Conservation (phyloP, 2,329 filamentous ascomycete genomes). For the Aspergillus oerlinghausenensis region DNA sequence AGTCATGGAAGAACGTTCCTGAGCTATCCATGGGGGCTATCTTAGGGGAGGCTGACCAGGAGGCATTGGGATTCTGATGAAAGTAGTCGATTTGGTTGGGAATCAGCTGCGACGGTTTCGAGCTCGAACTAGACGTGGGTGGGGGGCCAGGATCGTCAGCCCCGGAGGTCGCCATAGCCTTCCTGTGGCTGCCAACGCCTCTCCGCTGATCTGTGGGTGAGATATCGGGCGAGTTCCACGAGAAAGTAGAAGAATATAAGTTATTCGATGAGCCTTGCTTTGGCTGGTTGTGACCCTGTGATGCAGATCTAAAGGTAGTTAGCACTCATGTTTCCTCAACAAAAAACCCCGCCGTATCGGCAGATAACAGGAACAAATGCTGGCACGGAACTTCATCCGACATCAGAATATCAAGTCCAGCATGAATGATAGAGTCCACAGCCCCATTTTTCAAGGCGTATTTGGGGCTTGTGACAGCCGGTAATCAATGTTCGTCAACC, state of each 20-base stretch:
- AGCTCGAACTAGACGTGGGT: slow-evolving; percentile 17
- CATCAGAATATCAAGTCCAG: background rate
- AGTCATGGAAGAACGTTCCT: slow-evolving; percentile 36
- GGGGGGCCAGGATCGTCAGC: slow-evolving; percentile 23
- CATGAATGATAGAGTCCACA: background rate
- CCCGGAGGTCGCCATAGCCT: slow-evolving; percentile 29
- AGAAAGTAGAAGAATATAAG: slow-evolving; percentile 29
- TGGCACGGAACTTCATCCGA: background rate
- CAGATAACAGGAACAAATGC: background rate
- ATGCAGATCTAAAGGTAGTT: slow-evolving; percentile 19
- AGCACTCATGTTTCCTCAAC: slow-evolving; percentile 2
- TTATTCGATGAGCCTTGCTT: slow-evolving; percentile 19
- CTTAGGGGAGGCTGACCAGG: slow-evolving; percentile 26
- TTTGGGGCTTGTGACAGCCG: background rate
- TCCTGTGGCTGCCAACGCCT: slow-evolving; percentile 30
- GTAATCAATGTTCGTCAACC: background rate
- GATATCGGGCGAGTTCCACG: slow-evolving; percentile 33
- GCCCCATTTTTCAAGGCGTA: background rate
- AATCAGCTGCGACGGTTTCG: slow-evolving; percentile 20
- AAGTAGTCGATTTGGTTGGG: slow-evolving; percentile 16
- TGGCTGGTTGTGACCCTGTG: slow-evolving; percentile 16
- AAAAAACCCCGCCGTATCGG: background rate
- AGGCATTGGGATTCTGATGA: slow-evolving; percentile 26
- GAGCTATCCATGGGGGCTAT: slow-evolving; percentile 24
- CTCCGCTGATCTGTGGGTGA: slow-evolving; percentile 36